These are phyloP conservation scores for Pichia nanzhaoensis DNA, from an alignment of 805 yeast species.

Conservation along the genomic window DNA sequence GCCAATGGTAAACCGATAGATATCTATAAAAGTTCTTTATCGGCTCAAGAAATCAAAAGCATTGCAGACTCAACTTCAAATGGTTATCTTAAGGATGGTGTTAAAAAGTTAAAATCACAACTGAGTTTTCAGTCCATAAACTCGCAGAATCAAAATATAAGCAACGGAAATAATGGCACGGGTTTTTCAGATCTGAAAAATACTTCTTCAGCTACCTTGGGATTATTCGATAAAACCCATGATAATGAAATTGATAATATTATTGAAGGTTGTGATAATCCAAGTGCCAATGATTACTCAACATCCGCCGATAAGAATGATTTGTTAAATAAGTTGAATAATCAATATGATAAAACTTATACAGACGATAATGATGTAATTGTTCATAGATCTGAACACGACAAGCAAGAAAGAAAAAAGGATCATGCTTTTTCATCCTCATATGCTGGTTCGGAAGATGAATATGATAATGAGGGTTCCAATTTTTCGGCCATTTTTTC, in stretches of 20 bases:
- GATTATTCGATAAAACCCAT: slow-evolving; percentile 5
- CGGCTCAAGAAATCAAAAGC: slow-evolving; percentile 8
- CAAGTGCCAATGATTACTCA: not conserved
- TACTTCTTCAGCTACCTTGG: not conserved
- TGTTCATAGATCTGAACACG: not conserved
- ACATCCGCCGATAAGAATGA: not conserved
- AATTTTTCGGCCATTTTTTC: slow-evolving; percentile 1
- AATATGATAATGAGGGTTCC: not conserved
- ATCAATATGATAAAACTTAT: not conserved
- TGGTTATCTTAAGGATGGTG: slow-evolving; percentile 1
- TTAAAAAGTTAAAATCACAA: slow-evolving; percentile 4
- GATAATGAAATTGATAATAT: not conserved
- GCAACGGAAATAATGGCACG: too few relatives aligned
- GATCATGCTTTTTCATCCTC: not conserved
- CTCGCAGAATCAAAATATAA: too few relatives aligned
- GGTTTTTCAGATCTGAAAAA: not conserved
- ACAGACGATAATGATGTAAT: slow-evolving; percentile 6
- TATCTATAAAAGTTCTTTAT: slow-evolving; percentile 21
- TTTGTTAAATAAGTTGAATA: not conserved
- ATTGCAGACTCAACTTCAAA: slow-evolving; percentile 3
- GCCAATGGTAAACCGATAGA: slow-evolving; percentile 42
- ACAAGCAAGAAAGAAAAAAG: not conserved
- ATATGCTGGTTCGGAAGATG: slow-evolving; percentile 9
- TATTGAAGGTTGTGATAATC: not conserved
- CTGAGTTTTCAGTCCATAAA: slow-evolving; percentile 1